phyloP scores from a whole-genome alignment of 768 basidiomycete species.

The Hygrophorus pudorinus region DNA sequence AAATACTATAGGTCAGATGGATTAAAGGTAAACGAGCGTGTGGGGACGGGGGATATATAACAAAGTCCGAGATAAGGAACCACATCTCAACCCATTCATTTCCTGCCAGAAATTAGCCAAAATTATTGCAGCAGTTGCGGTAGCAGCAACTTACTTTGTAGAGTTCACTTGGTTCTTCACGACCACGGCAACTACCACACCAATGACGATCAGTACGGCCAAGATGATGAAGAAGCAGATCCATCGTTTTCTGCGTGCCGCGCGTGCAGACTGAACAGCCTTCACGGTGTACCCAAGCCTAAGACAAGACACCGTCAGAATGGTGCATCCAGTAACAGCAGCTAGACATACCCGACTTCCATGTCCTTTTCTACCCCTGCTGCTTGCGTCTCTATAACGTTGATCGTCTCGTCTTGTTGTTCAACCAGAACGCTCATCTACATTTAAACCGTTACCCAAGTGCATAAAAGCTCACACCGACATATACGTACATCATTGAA shows the following conservation, averaged over 20 bases:
- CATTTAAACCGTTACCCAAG: constrained; percentile 3
- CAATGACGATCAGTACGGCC: constrained; percentile 56
- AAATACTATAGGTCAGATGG: no score
- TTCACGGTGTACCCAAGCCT: constrained; percentile 80
- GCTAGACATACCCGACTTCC: constrained; percentile 61
- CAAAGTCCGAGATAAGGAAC: no score
- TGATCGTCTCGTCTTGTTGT: constrained; percentile 86
- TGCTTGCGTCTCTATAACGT: constrained; percentile 73
- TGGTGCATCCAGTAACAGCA: neutral
- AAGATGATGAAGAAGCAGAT: constrained; percentile 81
- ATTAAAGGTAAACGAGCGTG: no score
- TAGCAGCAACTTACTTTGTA: constrained; percentile 24
- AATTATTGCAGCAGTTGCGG: no score
- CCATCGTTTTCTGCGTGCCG: constrained; percentile 94
- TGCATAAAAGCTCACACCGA: neutral
- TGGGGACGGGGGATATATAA: no score
- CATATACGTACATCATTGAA: constrained; percentile 78
- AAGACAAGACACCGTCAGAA: constrained; percentile 2
- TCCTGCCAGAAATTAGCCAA: no score
- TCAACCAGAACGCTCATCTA: constrained; percentile 94
- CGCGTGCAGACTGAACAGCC: constrained; percentile 77
- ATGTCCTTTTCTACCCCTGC: constrained; percentile 69
- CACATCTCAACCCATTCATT: no score
- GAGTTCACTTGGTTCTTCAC: constrained; percentile 34
- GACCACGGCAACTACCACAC: constrained; percentile 51